These are phyloP conservation scores for Thelephora aurantiotincta DNA, from an alignment of 768 basidiomycete genomes.

Conservation along the genomic window DNA sequence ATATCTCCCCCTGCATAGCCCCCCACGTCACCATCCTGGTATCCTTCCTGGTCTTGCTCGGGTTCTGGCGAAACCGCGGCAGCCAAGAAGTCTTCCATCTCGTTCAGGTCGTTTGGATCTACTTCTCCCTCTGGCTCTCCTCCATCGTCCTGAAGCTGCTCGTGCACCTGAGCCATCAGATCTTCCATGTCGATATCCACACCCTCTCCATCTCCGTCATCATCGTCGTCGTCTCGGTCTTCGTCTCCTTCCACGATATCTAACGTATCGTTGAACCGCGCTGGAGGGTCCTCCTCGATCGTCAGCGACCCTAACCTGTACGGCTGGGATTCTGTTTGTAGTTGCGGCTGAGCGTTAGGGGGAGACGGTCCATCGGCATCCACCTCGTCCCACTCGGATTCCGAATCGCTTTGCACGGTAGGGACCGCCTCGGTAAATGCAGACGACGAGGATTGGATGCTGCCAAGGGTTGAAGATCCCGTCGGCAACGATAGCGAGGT, in stretches of 20 bases:
- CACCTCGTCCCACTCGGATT: constrained; percentile 15
- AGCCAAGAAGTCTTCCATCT: constrained; percentile 8
- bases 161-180: constrained; percentile 9
- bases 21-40: neutral
- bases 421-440: constrained; percentile 2
- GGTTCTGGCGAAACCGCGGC: constrained; percentile 9
- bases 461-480: neutral
- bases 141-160: constrained; percentile 3
- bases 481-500: constrained; percentile 9
- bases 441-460: constrained; percentile 1
- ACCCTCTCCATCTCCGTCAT: constrained; percentile 8
- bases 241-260: neutral
- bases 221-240: constrained; percentile 1
- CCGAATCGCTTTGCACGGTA: constrained; percentile 11
- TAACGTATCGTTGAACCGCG: constrained; percentile 3
- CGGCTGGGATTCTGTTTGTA: neutral
- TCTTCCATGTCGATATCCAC: constrained; percentile 11
- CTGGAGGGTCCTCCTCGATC: constrained; percentile 16
- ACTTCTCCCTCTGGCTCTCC: constrained; percentile 4
- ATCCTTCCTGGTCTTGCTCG: constrained; percentile 7
- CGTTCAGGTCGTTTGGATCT: constrained; percentile 8
- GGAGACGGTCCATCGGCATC: constrained; percentile 1
- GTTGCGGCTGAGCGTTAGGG: neutral
- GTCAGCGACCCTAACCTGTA: constrained; percentile 8
- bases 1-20: constrained; percentile 1